Percentiles rank a stretch among this genome's conserved stretches.
Conservation (phyloP, 352 stramenopile species). For the Globisporangium mamillatum region DNA sequence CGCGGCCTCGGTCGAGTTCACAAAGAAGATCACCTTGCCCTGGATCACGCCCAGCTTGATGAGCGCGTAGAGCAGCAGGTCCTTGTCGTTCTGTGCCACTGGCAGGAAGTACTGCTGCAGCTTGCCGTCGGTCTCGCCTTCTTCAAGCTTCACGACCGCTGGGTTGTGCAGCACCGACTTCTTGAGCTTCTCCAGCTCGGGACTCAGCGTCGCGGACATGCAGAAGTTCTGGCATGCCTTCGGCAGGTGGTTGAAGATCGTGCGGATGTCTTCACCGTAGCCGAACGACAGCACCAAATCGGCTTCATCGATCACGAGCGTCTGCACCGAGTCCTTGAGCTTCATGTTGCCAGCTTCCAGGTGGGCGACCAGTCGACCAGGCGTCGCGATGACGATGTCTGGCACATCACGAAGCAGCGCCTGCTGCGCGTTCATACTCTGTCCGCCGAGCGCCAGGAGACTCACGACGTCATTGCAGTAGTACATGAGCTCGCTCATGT, state of each 20-base stretch:
- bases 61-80: slow-evolving; percentile 97
- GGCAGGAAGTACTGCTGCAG: slow-evolving; percentile 96
- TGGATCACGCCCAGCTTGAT: slow-evolving; percentile 97
- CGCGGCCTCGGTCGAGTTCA: slow-evolving; percentile 93
- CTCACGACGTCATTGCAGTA: slow-evolving; percentile 96
- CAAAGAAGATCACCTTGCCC: slow-evolving; percentile 98
- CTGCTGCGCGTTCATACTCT: slow-evolving; percentile 89
- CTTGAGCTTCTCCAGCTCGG: slow-evolving; percentile 97
- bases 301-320: slow-evolving; percentile 98
- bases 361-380: slow-evolving; percentile 91
- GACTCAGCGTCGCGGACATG: slow-evolving; percentile 97
- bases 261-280: slow-evolving; percentile 91
- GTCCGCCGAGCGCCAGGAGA: slow-evolving; percentile 86
- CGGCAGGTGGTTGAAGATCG: slow-evolving; percentile 93
- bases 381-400: slow-evolving; percentile 94
- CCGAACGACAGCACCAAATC: slow-evolving; percentile 98
- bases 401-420: slow-evolving; percentile 81
- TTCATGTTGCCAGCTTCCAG: slow-evolving; percentile 76
- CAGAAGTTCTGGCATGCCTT: slow-evolving; percentile 98
- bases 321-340: slow-evolving; percentile 92
- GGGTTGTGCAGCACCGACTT: slow-evolving; percentile 96
- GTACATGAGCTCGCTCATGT: slow-evolving; percentile 94
- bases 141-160: slow-evolving; percentile 96
- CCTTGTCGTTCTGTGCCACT: slow-evolving; percentile 91
- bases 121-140: slow-evolving; percentile 86